These are phyloP conservation scores for Amanita rimosa DNA, from an alignment of 768 basidiomycete genomes.

Conservation along the genomic window DNA sequence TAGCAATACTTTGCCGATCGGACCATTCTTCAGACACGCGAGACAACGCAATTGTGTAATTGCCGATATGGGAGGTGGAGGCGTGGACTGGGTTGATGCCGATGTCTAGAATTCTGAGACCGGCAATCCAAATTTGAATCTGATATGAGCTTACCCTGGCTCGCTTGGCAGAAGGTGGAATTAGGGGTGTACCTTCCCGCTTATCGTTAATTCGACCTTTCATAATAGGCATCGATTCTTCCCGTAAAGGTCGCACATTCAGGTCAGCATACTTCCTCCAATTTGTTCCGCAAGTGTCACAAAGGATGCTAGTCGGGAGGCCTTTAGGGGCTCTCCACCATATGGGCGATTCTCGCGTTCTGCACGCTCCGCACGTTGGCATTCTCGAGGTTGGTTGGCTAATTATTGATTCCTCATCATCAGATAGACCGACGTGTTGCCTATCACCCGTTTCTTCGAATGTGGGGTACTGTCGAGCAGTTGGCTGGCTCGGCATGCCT, in stretches of 20 bases:
- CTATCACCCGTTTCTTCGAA: conserved; percentile 28
- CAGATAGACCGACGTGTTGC: conserved; percentile 39
- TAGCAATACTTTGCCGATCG: conserved; percentile 65
- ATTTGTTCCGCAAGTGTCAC: conserved; percentile 75
- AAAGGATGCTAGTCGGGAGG: conserved; percentile 66
- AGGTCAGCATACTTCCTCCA: conserved; percentile 94
- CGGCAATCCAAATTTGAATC: neutral
- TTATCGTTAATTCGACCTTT: conserved; percentile 50
- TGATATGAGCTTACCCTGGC: conserved; percentile 25
- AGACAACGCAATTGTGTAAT: conserved; percentile 62
- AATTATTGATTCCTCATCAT: conserved; percentile 74
- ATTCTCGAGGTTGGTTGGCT: conserved; percentile 36
- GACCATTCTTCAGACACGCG: conserved; percentile 66
- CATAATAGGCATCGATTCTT: conserved; percentile 41
- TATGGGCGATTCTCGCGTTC: conserved; percentile 61
- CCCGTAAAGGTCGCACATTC: conserved; percentile 60
- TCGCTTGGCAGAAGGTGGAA: conserved; percentile 32
- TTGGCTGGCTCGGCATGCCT: conserved; percentile 22
- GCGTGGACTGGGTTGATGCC: conserved; percentile 43
- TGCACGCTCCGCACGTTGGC: conserved; percentile 72
- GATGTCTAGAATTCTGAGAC: conserved; percentile 27
- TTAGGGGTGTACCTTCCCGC: conserved; percentile 47
- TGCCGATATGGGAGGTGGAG: conserved; percentile 44
- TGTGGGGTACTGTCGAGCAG: conserved; percentile 24
- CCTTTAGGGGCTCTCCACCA: conserved; percentile 96